A percentile compares a stretch with the other conserved stretches of the same genome.
These are phyloP conservation scores for Talaromyces adpressus DNA, from an alignment of 495 filamentous ascomycete genomes.

Conservation along the genomic window DNA sequence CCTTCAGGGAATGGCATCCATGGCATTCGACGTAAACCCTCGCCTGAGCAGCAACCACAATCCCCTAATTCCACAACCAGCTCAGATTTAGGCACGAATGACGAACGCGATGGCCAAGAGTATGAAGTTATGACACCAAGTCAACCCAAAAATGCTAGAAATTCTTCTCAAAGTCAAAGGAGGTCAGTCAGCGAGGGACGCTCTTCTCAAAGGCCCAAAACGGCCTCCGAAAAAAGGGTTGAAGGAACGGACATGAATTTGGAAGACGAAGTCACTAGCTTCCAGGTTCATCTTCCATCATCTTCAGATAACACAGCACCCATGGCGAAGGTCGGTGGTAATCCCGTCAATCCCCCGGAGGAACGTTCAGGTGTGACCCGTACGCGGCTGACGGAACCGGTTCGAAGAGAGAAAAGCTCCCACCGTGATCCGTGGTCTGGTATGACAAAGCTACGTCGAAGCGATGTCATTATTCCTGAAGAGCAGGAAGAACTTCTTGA, in stretches of 20 bases:
- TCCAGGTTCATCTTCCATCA: not conserved
- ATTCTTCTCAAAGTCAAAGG: not conserved
- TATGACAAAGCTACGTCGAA: constrained; percentile 30
- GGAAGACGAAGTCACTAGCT: constrained; percentile 2
- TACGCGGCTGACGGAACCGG: not conserved
- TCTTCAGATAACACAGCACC: not conserved
- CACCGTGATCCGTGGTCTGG: constrained; percentile 26
- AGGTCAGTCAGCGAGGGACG: not conserved
- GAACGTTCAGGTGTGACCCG: not conserved
- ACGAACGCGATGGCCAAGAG: not conserved
- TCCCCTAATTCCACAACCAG: not conserved
- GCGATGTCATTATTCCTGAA: constrained; percentile 47
- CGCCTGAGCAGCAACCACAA: not conserved
- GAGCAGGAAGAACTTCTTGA: constrained; percentile 56
- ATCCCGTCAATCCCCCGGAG: not conserved
- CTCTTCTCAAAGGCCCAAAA: not conserved
- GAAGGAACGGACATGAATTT: not conserved
- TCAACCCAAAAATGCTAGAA: not conserved
- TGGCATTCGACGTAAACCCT: not conserved
- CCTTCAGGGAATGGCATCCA: not conserved
- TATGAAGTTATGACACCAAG: not conserved
- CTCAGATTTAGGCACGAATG: not conserved
- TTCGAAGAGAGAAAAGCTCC: not conserved
- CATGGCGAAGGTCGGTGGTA: not conserved
- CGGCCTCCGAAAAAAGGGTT: not conserved